Base-by-base conservation (phyloP, 306 rosid genomes). In the Vachellia pachyceras region DNA sequence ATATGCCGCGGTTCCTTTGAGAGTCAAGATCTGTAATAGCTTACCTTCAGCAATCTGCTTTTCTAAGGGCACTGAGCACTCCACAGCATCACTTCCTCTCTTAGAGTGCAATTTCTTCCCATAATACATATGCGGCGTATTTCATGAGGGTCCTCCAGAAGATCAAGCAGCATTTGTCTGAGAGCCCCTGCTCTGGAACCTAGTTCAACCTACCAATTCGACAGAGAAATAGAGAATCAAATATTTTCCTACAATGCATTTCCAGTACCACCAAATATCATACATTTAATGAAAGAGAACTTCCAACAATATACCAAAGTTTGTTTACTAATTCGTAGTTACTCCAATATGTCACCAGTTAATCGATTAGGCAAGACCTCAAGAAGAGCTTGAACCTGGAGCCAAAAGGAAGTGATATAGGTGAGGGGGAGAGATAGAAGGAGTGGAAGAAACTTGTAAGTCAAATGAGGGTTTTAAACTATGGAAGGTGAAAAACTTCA, bases 241-340 rank as follows among this genome's bases (percentile, higher is more conserved):
- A 66, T 70, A 70, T 75, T 15, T 12, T 66, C 65, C 37, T 41
- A 23, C 22, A 41, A 57, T 67, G 47, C 23, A 75, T 49, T 75
- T 25, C 52, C 55, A 54, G 10, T 52, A 61, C 72, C 50, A 75
- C 64, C 49, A 77, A 72, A 83, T 23, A 50, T 20, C 39, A 70
- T 73, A 55, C 22, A 78, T 50, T 73, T 67, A 69, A 36, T 52
- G 5, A 63, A 40, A 79, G 77, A 46, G 70, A 33, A 77, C 69
- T 71, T 20, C 47, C 55, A 64, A 70, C 50, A 82, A 39, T 66
- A 42, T 91, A 95, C 99, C 98, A 96, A 84, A 69, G 97, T 92
- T 86, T 96, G 99, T 89, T 96, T 96, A 94, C 99, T 92, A 67
- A 82, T 92, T 37, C 99, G 98, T 85, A 96, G 99, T 87, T 92